Evolutionary conservation across 2,329 filamentous ascomycete genomes (phyloP).

Genomic region (Beauveria varroae): DNA sequence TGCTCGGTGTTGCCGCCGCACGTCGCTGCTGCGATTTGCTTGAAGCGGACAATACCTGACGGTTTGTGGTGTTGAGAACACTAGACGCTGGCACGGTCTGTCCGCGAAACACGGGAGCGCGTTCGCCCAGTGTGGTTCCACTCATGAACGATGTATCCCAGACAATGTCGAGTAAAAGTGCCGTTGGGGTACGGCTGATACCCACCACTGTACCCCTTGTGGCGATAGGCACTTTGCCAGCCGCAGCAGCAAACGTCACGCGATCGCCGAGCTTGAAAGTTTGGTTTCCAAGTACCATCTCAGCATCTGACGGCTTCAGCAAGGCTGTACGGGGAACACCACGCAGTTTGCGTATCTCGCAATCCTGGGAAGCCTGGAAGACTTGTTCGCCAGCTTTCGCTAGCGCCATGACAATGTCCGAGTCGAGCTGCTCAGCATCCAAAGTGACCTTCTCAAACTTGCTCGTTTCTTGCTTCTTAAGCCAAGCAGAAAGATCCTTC

Average conservation of each 20-base stretch:
- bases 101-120: constrained; percentile 87
- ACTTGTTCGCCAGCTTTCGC: constrained; percentile 66
- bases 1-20: constrained; percentile 36
- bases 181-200: constrained; percentile 78
- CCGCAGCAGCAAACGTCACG: constrained; percentile 85
- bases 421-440: constrained; percentile 93
- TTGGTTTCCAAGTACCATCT: constrained; percentile 83
- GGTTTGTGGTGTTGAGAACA: constrained; percentile 78
- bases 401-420: constrained; percentile 74
- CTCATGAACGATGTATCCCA: constrained; percentile 97
- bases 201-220: constrained; percentile 91
- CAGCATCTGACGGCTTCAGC: constrained; percentile 91
- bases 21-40: constrained; percentile 43
- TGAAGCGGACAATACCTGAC: constrained; percentile 68
- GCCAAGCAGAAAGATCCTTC: constrained; percentile 89
- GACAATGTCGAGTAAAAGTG: constrained; percentile 78
- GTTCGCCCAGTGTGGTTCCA: constrained; percentile 81
- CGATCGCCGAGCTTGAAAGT: constrained; percentile 79
- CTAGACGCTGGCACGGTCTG: constrained; percentile 84
- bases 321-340: constrained; percentile 81
- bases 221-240: constrained; percentile 90
- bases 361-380: constrained; percentile 41
- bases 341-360: constrained; percentile 62
- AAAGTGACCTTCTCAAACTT: constrained; percentile 92
- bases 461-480: constrained; percentile 86